Conservation (phyloP, 2,329 filamentous ascomycete species). For the Trichoderma pleuroti region DNA sequence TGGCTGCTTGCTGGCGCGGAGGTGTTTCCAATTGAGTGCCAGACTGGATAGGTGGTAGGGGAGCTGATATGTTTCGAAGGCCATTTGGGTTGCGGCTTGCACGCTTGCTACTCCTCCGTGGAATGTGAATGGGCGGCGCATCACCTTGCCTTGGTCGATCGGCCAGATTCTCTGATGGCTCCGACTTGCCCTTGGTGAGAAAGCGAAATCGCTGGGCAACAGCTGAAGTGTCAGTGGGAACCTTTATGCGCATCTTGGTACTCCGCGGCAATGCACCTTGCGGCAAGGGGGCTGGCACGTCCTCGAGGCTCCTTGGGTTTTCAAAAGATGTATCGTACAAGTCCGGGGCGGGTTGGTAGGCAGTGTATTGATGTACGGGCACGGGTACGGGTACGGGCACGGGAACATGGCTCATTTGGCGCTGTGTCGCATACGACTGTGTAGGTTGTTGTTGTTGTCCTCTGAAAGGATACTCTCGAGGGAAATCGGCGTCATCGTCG, state of each 20-base stretch:
- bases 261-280: slow-evolving; percentile 9
- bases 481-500: slow-evolving; percentile 42
- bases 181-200: slow-evolving; percentile 36
- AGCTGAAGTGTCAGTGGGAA: slow-evolving; percentile 25
- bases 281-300: background rate
- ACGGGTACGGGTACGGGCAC: background rate
- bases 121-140: slow-evolving; percentile 55
- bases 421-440: slow-evolving; percentile 19
- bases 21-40: slow-evolving; percentile 36
- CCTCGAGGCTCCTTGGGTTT: background rate
- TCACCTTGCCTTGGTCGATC: slow-evolving; percentile 58
- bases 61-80: slow-evolving; percentile 16
- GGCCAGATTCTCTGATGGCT: slow-evolving; percentile 25
- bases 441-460: slow-evolving; percentile 21
- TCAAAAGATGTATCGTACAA: background rate
- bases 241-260: background rate
- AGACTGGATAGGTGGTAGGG: slow-evolving; percentile 15
- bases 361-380: background rate
- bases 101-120: slow-evolving; percentile 48
- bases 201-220: slow-evolving; percentile 36
- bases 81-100: slow-evolving; percentile 24
- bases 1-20: slow-evolving; percentile 25
- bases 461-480: slow-evolving; percentile 29
- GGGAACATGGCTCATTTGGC: slow-evolving; percentile 10
- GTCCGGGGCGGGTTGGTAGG: slow-evolving; percentile 21